These are phyloP conservation scores for Nannizziopsis arthrosporioides DNA, from an alignment of 2,329 filamentous ascomycete species.

Conservation along the genomic window DNA sequence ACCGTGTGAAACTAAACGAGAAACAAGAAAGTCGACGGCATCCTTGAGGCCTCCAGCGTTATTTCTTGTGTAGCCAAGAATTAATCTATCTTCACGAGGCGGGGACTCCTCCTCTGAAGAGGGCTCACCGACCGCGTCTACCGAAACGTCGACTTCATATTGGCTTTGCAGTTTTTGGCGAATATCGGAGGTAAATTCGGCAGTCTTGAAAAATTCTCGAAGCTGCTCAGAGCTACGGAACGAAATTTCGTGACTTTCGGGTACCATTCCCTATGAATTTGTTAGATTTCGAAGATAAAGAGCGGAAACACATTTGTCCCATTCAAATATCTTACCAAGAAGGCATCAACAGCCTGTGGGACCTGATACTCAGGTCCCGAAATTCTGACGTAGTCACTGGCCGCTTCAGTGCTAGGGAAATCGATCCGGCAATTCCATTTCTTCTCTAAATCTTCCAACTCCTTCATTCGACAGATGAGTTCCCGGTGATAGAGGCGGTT, in stretches of 20 bases:
- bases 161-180: constrained; percentile 76
- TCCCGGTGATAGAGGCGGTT: constrained; percentile 93
- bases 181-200: constrained; percentile 69
- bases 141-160: constrained; percentile 77
- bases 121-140: constrained; percentile 42
- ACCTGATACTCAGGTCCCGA: constrained; percentile 98
- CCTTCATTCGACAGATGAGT: constrained; percentile 72
- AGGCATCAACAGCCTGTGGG: constrained; percentile 88
- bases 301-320: background rate
- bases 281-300: background rate
- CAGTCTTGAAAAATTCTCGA: constrained; percentile 67
- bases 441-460: constrained; percentile 92
- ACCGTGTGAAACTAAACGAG: constrained; percentile 73
- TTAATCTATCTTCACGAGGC: constrained; percentile 42
- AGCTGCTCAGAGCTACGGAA: constrained; percentile 65
- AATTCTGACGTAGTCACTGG: constrained; percentile 89
- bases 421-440: constrained; percentile 99
- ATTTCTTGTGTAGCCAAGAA: constrained; percentile 86
- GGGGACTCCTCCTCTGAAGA: constrained; percentile 33
- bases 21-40: constrained; percentile 86
- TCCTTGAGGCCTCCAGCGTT: constrained; percentile 92
- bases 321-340: constrained; percentile 50
- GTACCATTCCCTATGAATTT: constrained; percentile 69
- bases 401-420: constrained; percentile 94
- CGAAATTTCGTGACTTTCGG: constrained; percentile 84